Base-by-base conservation (phyloP, 768 basidiomycete species). In the Butyriboletus loyo region DNA sequence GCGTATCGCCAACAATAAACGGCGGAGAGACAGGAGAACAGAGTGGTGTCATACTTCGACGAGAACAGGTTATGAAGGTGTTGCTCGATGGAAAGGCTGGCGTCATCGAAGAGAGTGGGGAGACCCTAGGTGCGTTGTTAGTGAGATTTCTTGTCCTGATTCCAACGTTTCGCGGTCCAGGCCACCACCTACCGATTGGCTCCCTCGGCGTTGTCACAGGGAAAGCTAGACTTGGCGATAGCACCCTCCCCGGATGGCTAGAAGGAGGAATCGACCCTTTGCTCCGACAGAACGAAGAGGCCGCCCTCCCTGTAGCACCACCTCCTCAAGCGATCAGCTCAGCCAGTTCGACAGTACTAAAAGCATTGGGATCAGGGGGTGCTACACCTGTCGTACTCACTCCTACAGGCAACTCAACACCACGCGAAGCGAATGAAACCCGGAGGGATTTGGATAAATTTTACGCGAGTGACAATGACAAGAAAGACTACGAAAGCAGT, bases 221-320 rank as follows among this genome's bases (percentile, higher is more conserved):
- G 2, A 82, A 77, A 63, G 70, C 74, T 11, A 55, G 83, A 66
- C 73, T 71, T 5, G 71, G 51, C 9, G 66, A 69, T 27, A 73
- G 67, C 30, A 46, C 74, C 50, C 69, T 96, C 0, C 90, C 92
- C 0, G 91, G 92, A 60, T 97, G 95, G 95, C 76, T 89, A 6
- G 92, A 95, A 67, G 77, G 82, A 49, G 93, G 92, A 0, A 90
- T 90, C 5, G 90, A 93, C 58, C 72, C 89, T 1, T 75, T 80
- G 0, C 70, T 98, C 50, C 80, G 95, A 52, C 87, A 92, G 54
- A 75, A 73, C 19, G 80, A 78, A 41, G 84, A 86, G 10, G 86
- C 87, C 50, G 58, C 58, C 1, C 62, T 63, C n/a, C 62, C 58
- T 2, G 28, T 38, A 22, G 65, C 69, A 30, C 66, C 72, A 21